Base-by-base conservation (phyloP, 2,329 filamentous ascomycete species). In the Parasarocladium wereldwijsianum region DNA sequence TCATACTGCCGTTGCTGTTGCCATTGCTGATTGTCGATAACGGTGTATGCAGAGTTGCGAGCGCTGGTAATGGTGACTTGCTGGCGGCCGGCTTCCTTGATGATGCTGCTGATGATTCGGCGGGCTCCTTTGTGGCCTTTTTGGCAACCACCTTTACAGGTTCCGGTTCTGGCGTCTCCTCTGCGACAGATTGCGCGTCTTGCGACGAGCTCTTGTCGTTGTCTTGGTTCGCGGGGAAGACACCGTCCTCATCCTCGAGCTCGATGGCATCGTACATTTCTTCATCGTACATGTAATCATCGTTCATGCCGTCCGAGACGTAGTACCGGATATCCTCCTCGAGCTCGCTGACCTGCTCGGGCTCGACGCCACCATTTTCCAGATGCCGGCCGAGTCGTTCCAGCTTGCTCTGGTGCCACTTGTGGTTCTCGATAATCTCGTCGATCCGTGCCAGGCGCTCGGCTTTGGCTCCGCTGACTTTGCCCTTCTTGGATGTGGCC, bases 321-420 rank as follows among this genome's bases (percentile, higher is more conserved):
- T 96, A 98, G 57, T 94, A 94, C 44, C 77, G 77, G 52, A 98
- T 96, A 50, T 74, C 78, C 42, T 96, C 87, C 51, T 94, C 83
- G 32, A 96, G 62, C 3, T 90, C 82, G 39, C 73, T 77, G 41
- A 98, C 86, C 50, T 90, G 76, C 5, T 86, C 81, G 13, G 78
- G 69, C 34, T 96, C 87, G 41, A 96, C 71, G 38, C 78, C 83
- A 34, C 85, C 87, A 47, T 98, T 98, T 49, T 96, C 86, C 40
- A 98, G 60, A 17, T 84, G 82, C 41, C 90, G 75, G 44, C 87
- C 73, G 45, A 96, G 74, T 34, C 96, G 66, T 56, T 98, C 90
- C 38, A 98, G 66, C 51, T 93, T 93, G 39, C 75, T 73, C 49
- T 93, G 81, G 50, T 98, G 90, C 81, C 84, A 96, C 56, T 93